Base-by-base conservation (phyloP, 768 basidiomycete genomes). In the Mycena amicta region DNA sequence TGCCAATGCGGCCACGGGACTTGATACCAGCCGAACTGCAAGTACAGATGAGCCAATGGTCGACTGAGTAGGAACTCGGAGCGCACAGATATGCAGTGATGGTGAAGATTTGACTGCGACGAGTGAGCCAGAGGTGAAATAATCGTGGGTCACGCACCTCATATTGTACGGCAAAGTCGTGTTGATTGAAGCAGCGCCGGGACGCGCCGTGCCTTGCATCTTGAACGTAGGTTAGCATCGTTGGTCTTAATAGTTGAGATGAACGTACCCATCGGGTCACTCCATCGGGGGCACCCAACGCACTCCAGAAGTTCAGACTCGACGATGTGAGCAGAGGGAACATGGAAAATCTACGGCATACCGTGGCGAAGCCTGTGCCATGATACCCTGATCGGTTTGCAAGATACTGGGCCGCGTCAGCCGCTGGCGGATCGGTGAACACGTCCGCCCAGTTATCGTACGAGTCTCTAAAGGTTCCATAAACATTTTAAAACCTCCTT, bases 361-460 rank as follows among this genome's bases (percentile, higher is more conserved):
- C 75, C 70, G 72, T 1, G 78, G 76, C 3, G 78, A 78, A 3
- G 76, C 71, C 53, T 72, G 70, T 0, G 78, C 74, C 55, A 79
- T 70, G 23, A 78, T 70, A 31, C 78, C n/a, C 78, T 25, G 75
- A 72, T 52, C 71, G 75, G 57, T 59, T 66, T 22, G 65, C 59
- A 8, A 75, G 54, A 59, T 79, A 79, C 61, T 76, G 75, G 23
- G 68, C 66, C 20, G 74, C 73, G 52, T 79, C 78, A 16, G 78
- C 77, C 3, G 72, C 57, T 31, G 70, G 74, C 1, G 78, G 78
- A 59, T 66, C 60, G 45, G 66, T 66, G 68, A 74, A 77, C 6
- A 78, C 75, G 49, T 71, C 55, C 2, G 75, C 74, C 78, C 77
- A 79, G 67, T 79, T 79, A 22, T 77, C 75, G 57, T 78, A 79